Percentiles rank a stretch among this genome's conserved stretches.
Evolutionary conservation across 192 early-diverging fungal species (phyloP).

Genomic region (Paraglomus brasilianum): DNA sequence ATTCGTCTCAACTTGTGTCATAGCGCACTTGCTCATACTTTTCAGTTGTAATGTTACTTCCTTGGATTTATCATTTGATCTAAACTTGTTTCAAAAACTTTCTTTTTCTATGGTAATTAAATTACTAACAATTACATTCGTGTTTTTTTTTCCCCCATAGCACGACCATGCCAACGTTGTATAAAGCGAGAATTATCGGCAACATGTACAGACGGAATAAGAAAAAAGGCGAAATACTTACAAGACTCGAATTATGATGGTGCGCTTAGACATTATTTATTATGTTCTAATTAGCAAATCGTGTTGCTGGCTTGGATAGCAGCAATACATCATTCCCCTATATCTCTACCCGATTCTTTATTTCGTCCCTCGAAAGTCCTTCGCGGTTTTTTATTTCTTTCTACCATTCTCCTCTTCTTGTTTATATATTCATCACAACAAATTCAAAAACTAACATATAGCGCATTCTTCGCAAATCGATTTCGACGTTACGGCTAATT

Average conservation of each 20-base stretch:
- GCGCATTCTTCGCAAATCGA: too few species aligned
- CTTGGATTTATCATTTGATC: background rate
- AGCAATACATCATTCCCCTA: too few species aligned
- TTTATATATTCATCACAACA: too few species aligned
- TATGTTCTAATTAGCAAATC: slow-evolving; percentile 18
- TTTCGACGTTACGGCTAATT: too few species aligned
- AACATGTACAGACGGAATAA: slow-evolving; percentile 78
- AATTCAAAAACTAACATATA: too few species aligned
- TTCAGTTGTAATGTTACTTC: background rate
- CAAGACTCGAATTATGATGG: slow-evolving; percentile 57
- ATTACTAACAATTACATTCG: slow-evolving; percentile 4
- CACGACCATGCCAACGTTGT: slow-evolving; percentile 86
- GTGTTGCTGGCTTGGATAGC: too few species aligned
- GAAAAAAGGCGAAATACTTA: slow-evolving; percentile 93
- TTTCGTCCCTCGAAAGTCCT: too few species aligned
- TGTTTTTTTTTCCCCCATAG: slow-evolving; percentile 36
- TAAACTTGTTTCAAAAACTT: background rate
- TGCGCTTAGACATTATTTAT: slow-evolving; percentile 2
- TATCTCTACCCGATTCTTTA: too few species aligned
- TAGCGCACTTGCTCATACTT: background rate
- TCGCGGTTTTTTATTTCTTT: too few species aligned
- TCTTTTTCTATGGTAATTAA: background rate
- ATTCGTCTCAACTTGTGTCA: too few species aligned
- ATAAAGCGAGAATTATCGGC: slow-evolving; percentile 73
- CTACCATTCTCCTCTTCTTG: too few species aligned